phyloP scores from a whole-genome alignment of 2,329 filamentous ascomycete genomes.

The Leptographium wingfieldii region DNA sequence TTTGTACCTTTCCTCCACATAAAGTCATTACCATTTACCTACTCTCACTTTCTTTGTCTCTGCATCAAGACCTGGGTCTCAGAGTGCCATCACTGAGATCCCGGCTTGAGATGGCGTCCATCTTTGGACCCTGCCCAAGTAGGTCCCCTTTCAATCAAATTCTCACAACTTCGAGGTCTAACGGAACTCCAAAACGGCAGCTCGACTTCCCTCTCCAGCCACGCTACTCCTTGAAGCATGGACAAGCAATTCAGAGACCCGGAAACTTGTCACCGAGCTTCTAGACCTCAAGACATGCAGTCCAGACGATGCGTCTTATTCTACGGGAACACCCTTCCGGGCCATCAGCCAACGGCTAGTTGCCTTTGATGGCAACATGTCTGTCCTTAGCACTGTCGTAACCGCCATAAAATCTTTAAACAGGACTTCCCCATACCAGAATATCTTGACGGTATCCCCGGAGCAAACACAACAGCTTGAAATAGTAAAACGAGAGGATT shows the following conservation, averaged over 20 bases:
- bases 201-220: constrained; percentile 6
- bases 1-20: neutral
- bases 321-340: neutral
- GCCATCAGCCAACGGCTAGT: neutral
- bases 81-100: neutral
- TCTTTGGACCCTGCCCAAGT: constrained; percentile 10
- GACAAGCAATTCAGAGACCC: constrained; percentile 6
- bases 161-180: neutral
- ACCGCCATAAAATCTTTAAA: constrained; percentile 7
- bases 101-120: constrained; percentile 2
- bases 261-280: constrained; percentile 5
- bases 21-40: neutral
- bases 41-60: neutral
- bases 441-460: neutral
- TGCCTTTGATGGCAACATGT: constrained; percentile 9
- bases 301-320: too few species aligned
- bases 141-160: neutral
- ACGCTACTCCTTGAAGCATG: constrained; percentile 10
- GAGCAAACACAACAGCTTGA: neutral
- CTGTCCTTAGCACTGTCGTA: constrained; percentile 6
- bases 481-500: neutral
- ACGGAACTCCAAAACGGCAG: neutral
- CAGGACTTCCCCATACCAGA: neutral
- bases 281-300: neutral
- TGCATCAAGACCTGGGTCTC: neutral